Evolutionary conservation across 768 basidiomycete genomes (phyloP).

Genomic region (Gymnopilus junonius): DNA sequence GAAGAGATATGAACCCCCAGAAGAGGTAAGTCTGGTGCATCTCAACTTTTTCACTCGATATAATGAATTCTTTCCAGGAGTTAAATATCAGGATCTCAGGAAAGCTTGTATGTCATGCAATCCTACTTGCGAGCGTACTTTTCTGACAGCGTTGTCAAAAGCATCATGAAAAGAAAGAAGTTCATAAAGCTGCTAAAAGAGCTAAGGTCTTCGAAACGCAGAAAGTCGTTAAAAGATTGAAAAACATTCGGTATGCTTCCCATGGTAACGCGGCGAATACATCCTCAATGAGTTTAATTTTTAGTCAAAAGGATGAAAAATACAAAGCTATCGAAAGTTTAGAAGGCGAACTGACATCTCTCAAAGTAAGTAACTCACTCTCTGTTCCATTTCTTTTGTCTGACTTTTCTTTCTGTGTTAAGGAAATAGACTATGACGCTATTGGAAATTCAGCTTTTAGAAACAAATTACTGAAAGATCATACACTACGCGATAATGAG

Average conservation of each 20-base stretch:
- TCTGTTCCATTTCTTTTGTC: slow-evolving; percentile 8
- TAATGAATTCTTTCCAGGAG: slow-evolving; percentile 37
- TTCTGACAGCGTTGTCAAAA: slow-evolving; percentile 34
- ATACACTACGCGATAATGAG: slow-evolving; percentile 53
- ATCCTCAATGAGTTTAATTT: neutral
- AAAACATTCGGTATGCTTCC: slow-evolving; percentile 57
- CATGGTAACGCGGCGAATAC: neutral
- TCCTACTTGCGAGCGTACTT: neutral
- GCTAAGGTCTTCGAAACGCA: slow-evolving; percentile 81
- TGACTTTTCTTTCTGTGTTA: slow-evolving; percentile 7
- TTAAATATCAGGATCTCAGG: slow-evolving; percentile 46
- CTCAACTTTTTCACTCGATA: neutral
- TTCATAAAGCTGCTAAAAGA: slow-evolving; percentile 79
- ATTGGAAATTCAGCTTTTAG: slow-evolving; percentile 69
- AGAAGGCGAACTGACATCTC: slow-evolving; percentile 59
- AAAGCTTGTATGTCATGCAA: slow-evolving; percentile 52
- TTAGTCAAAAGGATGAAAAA: slow-evolving; percentile 42
- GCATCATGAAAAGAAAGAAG: slow-evolving; percentile 78
- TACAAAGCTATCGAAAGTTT: slow-evolving; percentile 48
- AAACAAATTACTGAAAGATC: slow-evolving; percentile 78
- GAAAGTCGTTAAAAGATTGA: slow-evolving; percentile 83
- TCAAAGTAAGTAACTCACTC: slow-evolving; percentile 57
- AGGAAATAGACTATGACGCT: slow-evolving; percentile 63
- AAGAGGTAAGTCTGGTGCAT: slow-evolving; percentile 32
- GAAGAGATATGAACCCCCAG: slow-evolving; percentile 41